These are phyloP conservation scores for Yamadazyma phyllophila DNA, from an alignment of 805 yeast genomes.

Conservation along the genomic window DNA sequence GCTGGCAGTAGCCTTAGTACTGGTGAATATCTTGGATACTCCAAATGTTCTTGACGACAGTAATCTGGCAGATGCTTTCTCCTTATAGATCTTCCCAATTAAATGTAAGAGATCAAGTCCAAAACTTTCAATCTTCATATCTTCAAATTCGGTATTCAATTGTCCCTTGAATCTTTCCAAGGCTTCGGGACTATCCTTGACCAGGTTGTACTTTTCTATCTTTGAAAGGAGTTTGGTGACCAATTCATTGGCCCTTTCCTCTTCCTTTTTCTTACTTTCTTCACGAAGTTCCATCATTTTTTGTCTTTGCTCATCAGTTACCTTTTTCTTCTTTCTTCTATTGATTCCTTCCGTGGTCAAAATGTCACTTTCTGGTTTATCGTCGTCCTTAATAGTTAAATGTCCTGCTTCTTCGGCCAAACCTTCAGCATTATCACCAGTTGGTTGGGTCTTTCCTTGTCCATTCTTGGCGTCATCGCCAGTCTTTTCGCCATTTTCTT, in stretches of 20 bases:
- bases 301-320: slow-evolving; percentile 43
- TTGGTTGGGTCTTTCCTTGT: slow-evolving; percentile 1
- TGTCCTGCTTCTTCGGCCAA: slow-evolving; percentile 13
- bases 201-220: slow-evolving; percentile 51
- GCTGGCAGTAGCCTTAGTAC: slow-evolving; percentile 80
- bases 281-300: slow-evolving; percentile 49
- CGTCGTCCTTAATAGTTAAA: slow-evolving; percentile 11
- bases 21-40: slow-evolving; percentile 76
- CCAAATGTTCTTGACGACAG: slow-evolving; percentile 83
- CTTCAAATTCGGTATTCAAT: slow-evolving; percentile 64
- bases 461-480: slow-evolving; percentile 1
- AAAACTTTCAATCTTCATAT: slow-evolving; percentile 89
- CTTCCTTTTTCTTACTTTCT: slow-evolving; percentile 52
- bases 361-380: slow-evolving; percentile 8
- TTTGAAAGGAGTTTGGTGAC: slow-evolving; percentile 46
- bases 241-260: slow-evolving; percentile 50
- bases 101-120: slow-evolving; percentile 85
- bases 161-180: slow-evolving; percentile 52
- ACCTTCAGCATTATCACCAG: not conserved
- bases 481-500: slow-evolving; percentile 6
- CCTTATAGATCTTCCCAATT: slow-evolving; percentile 75
- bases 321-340: slow-evolving; percentile 30
- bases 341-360: slow-evolving; percentile 22
- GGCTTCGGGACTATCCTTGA: slow-evolving; percentile 62
- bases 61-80: slow-evolving; percentile 71